Evolutionary conservation across 2,329 filamentous ascomycete species (phyloP), one percentile per base, ranked within the genome.

Genomic region (Monosporascus sp.): DNA sequence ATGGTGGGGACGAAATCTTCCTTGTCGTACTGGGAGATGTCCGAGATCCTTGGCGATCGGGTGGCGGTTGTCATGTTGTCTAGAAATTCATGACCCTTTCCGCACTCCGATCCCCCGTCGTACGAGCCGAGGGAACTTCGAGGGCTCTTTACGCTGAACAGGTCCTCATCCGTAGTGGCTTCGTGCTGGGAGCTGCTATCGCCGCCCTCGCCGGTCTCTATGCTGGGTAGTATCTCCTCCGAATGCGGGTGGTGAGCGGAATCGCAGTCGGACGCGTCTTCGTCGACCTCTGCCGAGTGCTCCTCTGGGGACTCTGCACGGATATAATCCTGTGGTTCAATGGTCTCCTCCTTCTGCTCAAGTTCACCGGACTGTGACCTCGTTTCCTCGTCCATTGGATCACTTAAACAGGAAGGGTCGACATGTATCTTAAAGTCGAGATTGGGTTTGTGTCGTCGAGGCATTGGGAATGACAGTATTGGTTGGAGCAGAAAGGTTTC

Each of bases 61-160:
- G 61, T 65, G 18, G 62, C 60, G 46, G 58, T 73, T 56, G 57
- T 72, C 65, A 54, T 57, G 50, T 68, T 65, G 48, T 72, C 68
- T 6, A 55, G 54, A 37, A 63, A 58, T 34, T 59, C 58, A 20
- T 60, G 56, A 3, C 54, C 54, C 39, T 69, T 68, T 53, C 59
- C 58, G 1, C 54, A 60, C 54, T 65, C 71, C 58, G 54, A 70
- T 56, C 51, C 66, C 55, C 53, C 68, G 54, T 71, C 69, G 53
- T 79, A 70, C 1, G 80, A 83, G 2, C 78, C 79, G 51, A 81
- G 64, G 1, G 81, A 84, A 64, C 78, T 83, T 39, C 80, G 76
- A 1, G 75, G 76, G 65, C 75, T 85, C 68, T 72, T 74, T 58
- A 79, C 78, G 66, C 79, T 83, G 62, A 84, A 84, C 18, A 84